Base-by-base conservation (phyloP, 2,329 filamentous ascomycete species). In the Fusarium sp. region DNA sequence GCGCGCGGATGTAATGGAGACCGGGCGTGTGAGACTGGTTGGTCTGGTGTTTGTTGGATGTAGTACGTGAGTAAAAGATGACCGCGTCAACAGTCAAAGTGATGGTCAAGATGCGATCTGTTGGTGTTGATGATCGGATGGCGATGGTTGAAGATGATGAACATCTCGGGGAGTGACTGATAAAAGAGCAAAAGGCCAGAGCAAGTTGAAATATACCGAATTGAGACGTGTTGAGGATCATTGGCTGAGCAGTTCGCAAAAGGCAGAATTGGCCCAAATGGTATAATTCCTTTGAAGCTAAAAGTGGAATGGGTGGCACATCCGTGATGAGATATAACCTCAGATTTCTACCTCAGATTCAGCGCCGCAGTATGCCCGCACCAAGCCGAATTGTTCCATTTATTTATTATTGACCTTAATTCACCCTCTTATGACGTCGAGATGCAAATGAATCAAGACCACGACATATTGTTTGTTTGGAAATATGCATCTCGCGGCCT, bases 381-480 rank as follows among this genome's bases (percentile, higher is more conserved):
- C 50, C 73, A 58, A 35, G 64, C 64, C 60, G 68, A 63, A 52
- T 59, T 4, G 16, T 25, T 33, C 25, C 45, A 45, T 62, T 27
- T 60, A 29, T 63, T 68, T 57, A 31, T 73, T 71, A 57, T 47
- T 10, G 22, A 47, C 22, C 14, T 27, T 27, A 47, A 27, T 18
- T 27, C 22, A 27, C 22, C 22, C 42, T 47, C 22, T 27, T 47
- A 47, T 47, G 42, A 47, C 42, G 14, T 47, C 5, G 14, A 47
- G 22, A 47, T 27, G 14, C 22, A 47, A 47, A 47, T 47, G 25
- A 47, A 47, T 47, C 42, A 64, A 67, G 57, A 65, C 63, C 74
- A 69, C 72, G 50, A 68, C 76, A 75, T 62, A 59, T 52, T 78
- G 74, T 78, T 77, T 77, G 71, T 78, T 78, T 78, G 59, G 74